Percentiles rank a stretch among this genome's conserved stretches.
Conservation (phyloP, 176 grass and related monocot species). For the Carex scoparia region DNA sequence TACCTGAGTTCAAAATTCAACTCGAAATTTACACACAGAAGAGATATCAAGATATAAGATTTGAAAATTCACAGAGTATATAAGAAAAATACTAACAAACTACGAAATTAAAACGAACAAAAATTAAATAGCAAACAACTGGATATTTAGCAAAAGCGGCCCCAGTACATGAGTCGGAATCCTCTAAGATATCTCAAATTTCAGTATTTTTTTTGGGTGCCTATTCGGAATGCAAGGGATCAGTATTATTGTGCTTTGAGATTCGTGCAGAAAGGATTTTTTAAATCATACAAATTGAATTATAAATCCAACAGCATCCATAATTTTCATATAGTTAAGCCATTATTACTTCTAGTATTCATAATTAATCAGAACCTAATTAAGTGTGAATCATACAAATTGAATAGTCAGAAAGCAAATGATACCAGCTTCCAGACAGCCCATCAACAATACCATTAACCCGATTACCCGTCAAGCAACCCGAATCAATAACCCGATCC, state of each 20-base stretch:
- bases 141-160: neutral
- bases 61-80: neutral
- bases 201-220: no score
- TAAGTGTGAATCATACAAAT: neutral
- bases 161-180: neutral
- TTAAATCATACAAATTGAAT: no score
- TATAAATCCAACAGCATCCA: no score
- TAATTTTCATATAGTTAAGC: neutral
- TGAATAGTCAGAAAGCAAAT: neutral
- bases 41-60: neutral
- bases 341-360: neutral
- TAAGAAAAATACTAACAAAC: neutral
- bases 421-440: slow-evolving; percentile 20
- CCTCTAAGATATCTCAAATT: no score
- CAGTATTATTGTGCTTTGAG: no score
- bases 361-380: neutral
- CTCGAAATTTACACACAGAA: neutral
- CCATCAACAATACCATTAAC: slow-evolving; percentile 94
- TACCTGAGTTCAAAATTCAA: slow-evolving; percentile 50
- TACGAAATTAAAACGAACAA: neutral
- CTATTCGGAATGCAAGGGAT: no score
- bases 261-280: no score
- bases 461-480: slow-evolving; percentile 69
- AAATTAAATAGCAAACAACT: neutral
- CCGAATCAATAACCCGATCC: slow-evolving; percentile 56